Conservation (phyloP, 2,329 filamentous ascomycete species). For the Neopestalotiopsis sp. region DNA sequence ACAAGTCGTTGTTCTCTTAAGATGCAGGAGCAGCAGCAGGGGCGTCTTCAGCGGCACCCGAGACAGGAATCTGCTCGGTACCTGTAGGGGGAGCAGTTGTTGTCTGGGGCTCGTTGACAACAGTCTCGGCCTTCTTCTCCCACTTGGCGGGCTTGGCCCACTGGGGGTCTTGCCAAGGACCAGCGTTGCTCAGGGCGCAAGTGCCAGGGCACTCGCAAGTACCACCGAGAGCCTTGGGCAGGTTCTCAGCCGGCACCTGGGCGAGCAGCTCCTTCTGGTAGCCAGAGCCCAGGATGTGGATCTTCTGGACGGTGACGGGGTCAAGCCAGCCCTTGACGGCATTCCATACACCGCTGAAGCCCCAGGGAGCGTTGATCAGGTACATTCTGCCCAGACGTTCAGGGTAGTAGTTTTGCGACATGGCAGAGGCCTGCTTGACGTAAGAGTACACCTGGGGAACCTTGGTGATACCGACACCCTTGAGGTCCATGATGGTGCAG, state of each 20-base stretch:
- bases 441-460: conserved; percentile 87
- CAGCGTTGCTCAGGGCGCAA: conserved; percentile 85
- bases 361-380: conserved; percentile 98
- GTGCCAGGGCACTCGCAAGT: conserved; percentile 81
- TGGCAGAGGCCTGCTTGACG: conserved; percentile 80
- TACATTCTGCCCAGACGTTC: conserved; percentile 96
- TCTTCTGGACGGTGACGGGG: conserved; percentile 95
- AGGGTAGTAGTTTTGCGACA: conserved; percentile 99
- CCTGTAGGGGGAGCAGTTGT: conserved; percentile 20
- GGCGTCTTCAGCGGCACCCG: conserved; percentile 21
- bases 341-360: conserved; percentile 84
- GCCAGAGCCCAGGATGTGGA: conserved; percentile 81
- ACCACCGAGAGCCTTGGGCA: conserved; percentile 87
- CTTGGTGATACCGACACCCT: conserved; percentile 86
- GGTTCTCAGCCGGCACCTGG: conserved; percentile 88
- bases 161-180: conserved; percentile 82
- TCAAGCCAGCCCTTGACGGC: conserved; percentile 94
- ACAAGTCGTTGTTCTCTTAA: conserved; percentile 22
- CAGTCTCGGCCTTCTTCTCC: conserved; percentile 45
- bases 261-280: conserved; percentile 85
- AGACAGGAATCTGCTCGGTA: conserved; percentile 9
- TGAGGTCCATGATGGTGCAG: conserved; percentile 98
- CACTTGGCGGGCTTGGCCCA: conserved; percentile 72
- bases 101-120: conserved; percentile 40
- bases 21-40: conserved; percentile 36